Base-by-base conservation (phyloP, 345 rosid species). In the Adansonia digitata region DNA sequence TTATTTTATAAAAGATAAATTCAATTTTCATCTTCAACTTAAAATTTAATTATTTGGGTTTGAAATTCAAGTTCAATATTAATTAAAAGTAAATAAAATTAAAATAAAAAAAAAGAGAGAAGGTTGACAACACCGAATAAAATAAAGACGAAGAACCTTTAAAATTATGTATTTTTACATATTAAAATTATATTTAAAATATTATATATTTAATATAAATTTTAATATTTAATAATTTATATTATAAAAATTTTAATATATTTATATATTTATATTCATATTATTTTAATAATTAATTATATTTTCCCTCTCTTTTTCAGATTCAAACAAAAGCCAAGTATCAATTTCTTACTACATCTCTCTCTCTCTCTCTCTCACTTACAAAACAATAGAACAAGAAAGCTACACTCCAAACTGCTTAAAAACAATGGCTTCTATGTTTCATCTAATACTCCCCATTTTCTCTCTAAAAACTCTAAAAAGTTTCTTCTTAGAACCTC, bases 261-360 rank as follows among this genome's bases (percentile, higher is more conserved):
- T n/a, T n/a, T n/a, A n/a, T n/a, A n/a, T n/a, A n/a, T n/a, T n/a
- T n/a, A n/a, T n/a, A n/a, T n/a, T n/a, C n/a, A n/a, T n/a, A n/a
- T n/a, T n/a, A n/a, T n/a, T n/a, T n/a, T n/a, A n/a, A n/a, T n/a
- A n/a, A n/a, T n/a, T n/a, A n/a, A n/a, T n/a, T n/a, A n/a, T 56
- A 20, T 35, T 20, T 45, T 40, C 59, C 4, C 20, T 48, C 35
- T 69, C n/a, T 74, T 72, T 62, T 81, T 78, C 82, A 67, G 85
- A 82, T 77, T 85, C 81, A 75, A 51, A 71, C 82, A 45, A 31
- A 31, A n/a, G n/a, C 34, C 34, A 83, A 83, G 84, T 74, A 48
- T 48, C 65, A 75, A 66, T 78, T 65, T 74, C 34, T 57, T n/a
- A n/a, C n/a, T n/a, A n/a, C n/a, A n/a, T n/a, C n/a, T n/a, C n/a